Percentiles rank a stretch among this genome's conserved stretches.
Evolutionary conservation across 2,329 filamentous ascomycete genomes (phyloP).

Genomic region (Teratosphaeria viscida): DNA sequence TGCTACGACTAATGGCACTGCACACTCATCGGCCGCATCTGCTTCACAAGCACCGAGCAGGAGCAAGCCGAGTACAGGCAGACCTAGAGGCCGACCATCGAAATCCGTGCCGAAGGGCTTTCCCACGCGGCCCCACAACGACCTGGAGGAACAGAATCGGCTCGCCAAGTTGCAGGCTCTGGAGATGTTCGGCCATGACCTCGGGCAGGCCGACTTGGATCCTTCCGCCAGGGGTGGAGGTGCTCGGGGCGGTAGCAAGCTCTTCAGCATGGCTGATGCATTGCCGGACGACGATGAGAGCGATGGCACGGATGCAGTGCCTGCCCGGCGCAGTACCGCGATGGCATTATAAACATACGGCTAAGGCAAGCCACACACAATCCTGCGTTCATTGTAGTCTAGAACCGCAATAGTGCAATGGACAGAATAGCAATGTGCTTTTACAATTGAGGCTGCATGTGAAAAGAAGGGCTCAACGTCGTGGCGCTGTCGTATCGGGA

Average conservation of each 20-base stretch:
- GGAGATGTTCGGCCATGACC: slow-evolving; percentile 26
- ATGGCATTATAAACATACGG: neutral
- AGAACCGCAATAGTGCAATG: neutral
- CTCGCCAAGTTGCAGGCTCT: slow-evolving; percentile 26
- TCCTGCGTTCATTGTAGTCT: neutral
- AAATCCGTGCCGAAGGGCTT: neutral
- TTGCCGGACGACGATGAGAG: slow-evolving; percentile 4
- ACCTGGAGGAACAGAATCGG: slow-evolving; percentile 23
- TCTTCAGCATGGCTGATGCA: slow-evolving; percentile 4
- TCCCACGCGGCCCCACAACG: slow-evolving; percentile 14
- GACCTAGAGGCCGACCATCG: slow-evolving; percentile 2
- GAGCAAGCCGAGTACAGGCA: neutral
- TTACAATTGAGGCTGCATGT: neutral
- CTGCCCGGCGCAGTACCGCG: neutral
- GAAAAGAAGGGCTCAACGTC: neutral
- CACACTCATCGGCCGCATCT: neutral
- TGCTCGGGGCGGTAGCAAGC: neutral
- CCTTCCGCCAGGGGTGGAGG: neutral
- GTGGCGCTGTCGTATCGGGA: neutral
- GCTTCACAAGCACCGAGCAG: neutral
- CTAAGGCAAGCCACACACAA: neutral
- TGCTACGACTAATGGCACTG: slow-evolving; percentile 1
- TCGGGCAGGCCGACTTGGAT: slow-evolving; percentile 17
- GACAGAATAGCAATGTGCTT: neutral
- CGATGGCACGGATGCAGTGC: neutral